phyloP scores from a whole-genome alignment of 768 basidiomycete species.

The Suillus weaverae region DNA sequence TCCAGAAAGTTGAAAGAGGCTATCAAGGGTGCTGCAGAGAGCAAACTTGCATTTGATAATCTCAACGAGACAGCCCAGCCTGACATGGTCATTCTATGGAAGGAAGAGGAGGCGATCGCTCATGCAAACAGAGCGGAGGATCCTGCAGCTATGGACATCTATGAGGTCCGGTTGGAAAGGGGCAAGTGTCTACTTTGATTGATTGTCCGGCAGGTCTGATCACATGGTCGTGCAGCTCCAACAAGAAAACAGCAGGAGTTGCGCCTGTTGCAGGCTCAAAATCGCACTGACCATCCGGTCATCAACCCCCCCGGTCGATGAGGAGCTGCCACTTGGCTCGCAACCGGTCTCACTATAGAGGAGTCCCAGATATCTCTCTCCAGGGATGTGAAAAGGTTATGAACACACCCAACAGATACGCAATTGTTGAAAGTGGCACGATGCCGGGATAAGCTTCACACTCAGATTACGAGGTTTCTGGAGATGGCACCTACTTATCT shows the following conservation, averaged over 20 bases:
- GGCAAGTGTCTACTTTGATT: too few relatives aligned
- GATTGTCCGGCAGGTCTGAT: too few relatives aligned
- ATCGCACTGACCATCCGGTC: background rate
- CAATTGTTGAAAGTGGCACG: background rate
- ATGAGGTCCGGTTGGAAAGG: slow-evolving; percentile 4
- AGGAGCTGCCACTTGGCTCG: slow-evolving; percentile 6
- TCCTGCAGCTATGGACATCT: slow-evolving; percentile 8
- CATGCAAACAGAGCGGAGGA: background rate
- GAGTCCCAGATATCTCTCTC: slow-evolving; percentile 1
- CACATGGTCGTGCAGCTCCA: too few relatives aligned
- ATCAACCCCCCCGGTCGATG: background rate
- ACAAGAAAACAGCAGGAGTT: background rate
- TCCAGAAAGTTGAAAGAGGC: slow-evolving; percentile 7
- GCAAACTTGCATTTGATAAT: background rate
- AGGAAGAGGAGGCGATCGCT: background rate
- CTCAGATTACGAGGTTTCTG: background rate
- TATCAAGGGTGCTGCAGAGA: background rate
- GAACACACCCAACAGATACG: background rate
- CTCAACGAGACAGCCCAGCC: background rate
- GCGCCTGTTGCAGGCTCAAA: background rate
- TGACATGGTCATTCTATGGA: slow-evolving; percentile 1
- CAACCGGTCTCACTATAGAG: slow-evolving; percentile 2
- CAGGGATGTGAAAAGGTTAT: background rate
- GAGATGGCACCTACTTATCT: background rate
- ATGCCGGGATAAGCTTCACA: background rate